phyloP scores from a whole-genome alignment of 805 yeast species.

The Kodamaea sagamina region DNA sequence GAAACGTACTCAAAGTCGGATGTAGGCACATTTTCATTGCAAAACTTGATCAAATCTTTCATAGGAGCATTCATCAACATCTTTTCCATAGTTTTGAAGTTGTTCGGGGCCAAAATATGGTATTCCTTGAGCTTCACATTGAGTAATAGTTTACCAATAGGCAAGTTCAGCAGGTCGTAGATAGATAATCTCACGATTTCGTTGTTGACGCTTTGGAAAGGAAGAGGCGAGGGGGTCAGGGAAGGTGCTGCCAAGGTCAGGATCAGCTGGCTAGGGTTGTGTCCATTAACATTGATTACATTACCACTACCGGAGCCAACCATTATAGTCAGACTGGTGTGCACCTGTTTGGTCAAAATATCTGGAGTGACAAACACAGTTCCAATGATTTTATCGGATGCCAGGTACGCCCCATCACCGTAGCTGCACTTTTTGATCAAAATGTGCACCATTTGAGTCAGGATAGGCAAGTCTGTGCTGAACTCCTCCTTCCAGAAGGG shows the following conservation, averaged over 20 bases:
- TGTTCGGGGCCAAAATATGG: slow-evolving; percentile 58
- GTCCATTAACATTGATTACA: slow-evolving; percentile 23
- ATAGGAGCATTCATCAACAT: slow-evolving; percentile 57
- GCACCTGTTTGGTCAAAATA: slow-evolving; percentile 39
- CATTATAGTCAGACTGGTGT: slow-evolving; percentile 37
- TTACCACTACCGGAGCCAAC: slow-evolving; percentile 26
- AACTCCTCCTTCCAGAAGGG: slow-evolving; percentile 89
- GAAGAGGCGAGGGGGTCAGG: slow-evolving; percentile 4
- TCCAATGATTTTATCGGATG: slow-evolving; percentile 50
- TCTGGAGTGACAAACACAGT: slow-evolving; percentile 57
- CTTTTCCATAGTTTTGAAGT: slow-evolving; percentile 62
- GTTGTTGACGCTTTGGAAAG: slow-evolving; percentile 15
- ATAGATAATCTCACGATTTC: slow-evolving; percentile 51
- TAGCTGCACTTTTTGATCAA: slow-evolving; percentile 40
- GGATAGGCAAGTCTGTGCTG: slow-evolving; percentile 57
- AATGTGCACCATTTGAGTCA: slow-evolving; percentile 54
- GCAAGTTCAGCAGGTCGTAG: slow-evolving; percentile 40
- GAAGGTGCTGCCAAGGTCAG: slow-evolving; percentile 11
- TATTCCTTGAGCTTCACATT: slow-evolving; percentile 53
- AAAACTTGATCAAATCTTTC: slow-evolving; percentile 51
- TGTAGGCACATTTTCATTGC: slow-evolving; percentile 40
- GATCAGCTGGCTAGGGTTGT: slow-evolving; percentile 6
- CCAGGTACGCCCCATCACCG: slow-evolving; percentile 25
- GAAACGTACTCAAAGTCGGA: slow-evolving; percentile 57
- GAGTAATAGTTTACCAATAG: slow-evolving; percentile 60